Base-by-base conservation (phyloP, 2,329 filamentous ascomycete species). In the Paracamarosporium sp. region DNA sequence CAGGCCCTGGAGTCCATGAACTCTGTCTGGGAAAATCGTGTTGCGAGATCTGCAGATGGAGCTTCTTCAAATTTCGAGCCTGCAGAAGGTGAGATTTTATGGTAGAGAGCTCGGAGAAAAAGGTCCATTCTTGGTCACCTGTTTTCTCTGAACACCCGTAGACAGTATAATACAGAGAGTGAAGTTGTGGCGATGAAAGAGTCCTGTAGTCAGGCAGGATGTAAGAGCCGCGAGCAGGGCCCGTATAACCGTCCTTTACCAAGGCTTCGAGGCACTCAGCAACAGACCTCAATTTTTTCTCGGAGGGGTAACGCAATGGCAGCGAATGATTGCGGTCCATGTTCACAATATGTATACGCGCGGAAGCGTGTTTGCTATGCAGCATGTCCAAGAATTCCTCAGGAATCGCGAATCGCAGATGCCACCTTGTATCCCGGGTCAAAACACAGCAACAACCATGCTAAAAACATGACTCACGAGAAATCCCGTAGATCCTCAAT, bases 161-260 rank as follows among this genome's bases (percentile, higher is more conserved):
- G 28, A 20, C 33, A 31, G 33, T 30, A 25, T 44, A 36, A 11
- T 25, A 7, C 5, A 56, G 46, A 1, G 53, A 56, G 53, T 56
- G 28, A 9, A 56, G 53, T 28, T 51, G 36, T 38, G 36, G 46
- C 5, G 53, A 56, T 4, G 53, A 56, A 13, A 56, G 47, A 15
- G 47, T 15, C 15, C 13, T 6, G 11, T 12, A 20, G 33, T 56
- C 53, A 3, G 38, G 46, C 17, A 38, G 53, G 20, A 50, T 36
- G 30, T 56, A 50, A 5, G 28, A 12, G 25, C n/a, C n/a, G n/a
- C n/a, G n/a, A n/a, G n/a, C n/a, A n/a, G n/a, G n/a, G n/a, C n/a
- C n/a, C n/a, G n/a, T n/a, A n/a, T n/a, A n/a, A n/a, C n/a, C n/a
- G n/a, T n/a, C n/a, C n/a, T n/a, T n/a, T n/a, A n/a, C n/a, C n/a